Evolutionary conservation across 768 basidiomycete genomes (phyloP), one percentile per base, ranked within the genome.

Genomic region (Agrocybe praecox): DNA sequence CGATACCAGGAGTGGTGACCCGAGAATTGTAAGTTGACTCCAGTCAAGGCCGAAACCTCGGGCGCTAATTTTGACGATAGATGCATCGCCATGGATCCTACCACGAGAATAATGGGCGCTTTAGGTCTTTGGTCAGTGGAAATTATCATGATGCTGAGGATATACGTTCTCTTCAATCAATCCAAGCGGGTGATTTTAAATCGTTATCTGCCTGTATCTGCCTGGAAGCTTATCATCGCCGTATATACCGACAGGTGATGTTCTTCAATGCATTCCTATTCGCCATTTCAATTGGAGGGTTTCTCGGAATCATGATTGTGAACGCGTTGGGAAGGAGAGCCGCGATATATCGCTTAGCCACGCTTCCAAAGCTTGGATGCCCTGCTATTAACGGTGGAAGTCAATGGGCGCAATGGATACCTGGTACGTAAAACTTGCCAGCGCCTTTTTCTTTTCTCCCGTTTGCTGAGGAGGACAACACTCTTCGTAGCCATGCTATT

Each of bases 101-200:
- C 75, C 17, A 78, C 71, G 26, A 73, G 78, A 4, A 62, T 79
- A 10, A 71, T 72, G 5, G 79, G 80, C 9, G 79, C 76, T 1
- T 67, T 80, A 24, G 74, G 73, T 32, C 65, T 82, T 8, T 81
- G 80, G 80, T 72, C 76, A 24, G 70, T 82, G 15, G 78, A 82
- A 62, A 76, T 81, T 15, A 67, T 80, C 55, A 78, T 82, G 76
- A 78, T 79, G 62, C 58, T 81, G 18, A 69, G 79, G 9, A 68
- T 81, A 22, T 80, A 80, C 57, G 77, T 76, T 0, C 55, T 82
- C 11, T 82, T 68, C 53, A 62, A 66, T 23, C 73, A 75, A 45
- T 79, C 76, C 2, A 73, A 71, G 57, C 72, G 65, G 59, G 79
- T 77, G 18, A 55, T 68, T 43, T n/a, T 15, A 8, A 15, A 44